A percentile compares a stretch with the other conserved stretches of the same genome.
These are phyloP conservation scores for Boechera divaricarpa DNA, from an alignment of 345 rosid species.

Conservation along the genomic window DNA sequence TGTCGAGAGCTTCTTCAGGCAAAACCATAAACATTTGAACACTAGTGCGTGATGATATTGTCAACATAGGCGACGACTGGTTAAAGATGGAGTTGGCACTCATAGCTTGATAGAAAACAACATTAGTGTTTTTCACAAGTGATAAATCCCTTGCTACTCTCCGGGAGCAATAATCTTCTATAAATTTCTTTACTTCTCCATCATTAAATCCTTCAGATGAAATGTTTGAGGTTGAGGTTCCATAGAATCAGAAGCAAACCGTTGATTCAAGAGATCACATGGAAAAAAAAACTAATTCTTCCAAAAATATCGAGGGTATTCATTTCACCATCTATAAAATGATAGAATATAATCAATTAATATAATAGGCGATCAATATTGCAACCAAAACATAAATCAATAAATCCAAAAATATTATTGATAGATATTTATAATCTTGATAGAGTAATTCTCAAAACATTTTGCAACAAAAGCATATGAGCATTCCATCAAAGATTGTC, in stretches of 20 bases:
- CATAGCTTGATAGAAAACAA: constrained; percentile 30
- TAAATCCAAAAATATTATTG: neutral
- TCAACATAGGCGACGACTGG: neutral
- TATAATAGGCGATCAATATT: neutral
- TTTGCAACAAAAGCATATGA: constrained; percentile 25
- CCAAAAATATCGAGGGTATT: constrained; percentile 9
- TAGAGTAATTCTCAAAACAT: constrained; percentile 2
- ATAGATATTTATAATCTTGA: neutral
- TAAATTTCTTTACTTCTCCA: constrained; percentile 2
- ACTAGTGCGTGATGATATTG: neutral
- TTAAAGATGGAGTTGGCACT: neutral
- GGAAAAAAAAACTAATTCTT: constrained; percentile 32
- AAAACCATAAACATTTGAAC: constrained; percentile 4
- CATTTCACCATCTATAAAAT: neutral
- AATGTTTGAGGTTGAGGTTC: neutral
- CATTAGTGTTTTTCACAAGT: constrained; percentile 5
- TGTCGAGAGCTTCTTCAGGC: neutral
- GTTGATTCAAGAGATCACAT: constrained; percentile 23
- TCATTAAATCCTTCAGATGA: neutral
- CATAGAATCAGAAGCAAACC: neutral
- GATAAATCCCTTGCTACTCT: neutral
- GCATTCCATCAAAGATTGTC: neutral
- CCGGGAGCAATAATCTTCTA: constrained; percentile 17
- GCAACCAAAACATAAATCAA: neutral
- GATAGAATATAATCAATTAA: neutral